Percentiles rank a stretch among this genome's conserved stretches.
These are phyloP conservation scores for Aphanomyces stellatus DNA, from an alignment of 352 stramenopile species.

Conservation along the genomic window DNA sequence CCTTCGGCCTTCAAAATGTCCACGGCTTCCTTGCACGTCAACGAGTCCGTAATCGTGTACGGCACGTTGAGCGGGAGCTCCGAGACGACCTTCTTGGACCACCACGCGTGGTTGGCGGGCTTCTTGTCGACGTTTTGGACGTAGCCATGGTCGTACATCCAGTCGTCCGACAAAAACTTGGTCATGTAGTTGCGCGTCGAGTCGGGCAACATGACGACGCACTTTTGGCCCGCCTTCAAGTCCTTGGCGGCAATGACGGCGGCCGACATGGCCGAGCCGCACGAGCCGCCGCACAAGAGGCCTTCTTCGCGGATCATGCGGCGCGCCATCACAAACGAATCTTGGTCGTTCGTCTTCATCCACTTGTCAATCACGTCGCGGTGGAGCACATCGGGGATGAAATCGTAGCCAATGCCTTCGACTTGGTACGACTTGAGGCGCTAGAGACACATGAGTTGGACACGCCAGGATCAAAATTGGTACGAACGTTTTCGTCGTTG, in stretches of 20 bases:
- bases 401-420: conserved; percentile 97
- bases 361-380: conserved; percentile 89
- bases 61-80: conserved; percentile 84
- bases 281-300: conserved; percentile 91
- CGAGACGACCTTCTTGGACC: conserved; percentile 88
- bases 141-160: conserved; percentile 86
- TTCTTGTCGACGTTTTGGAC: conserved; percentile 70
- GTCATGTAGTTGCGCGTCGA: conserved; percentile 98
- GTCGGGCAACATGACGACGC: conserved; percentile 93
- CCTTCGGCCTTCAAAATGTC: conserved; percentile 90
- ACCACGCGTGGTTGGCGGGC: conserved; percentile 86
- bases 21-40: conserved; percentile 91
- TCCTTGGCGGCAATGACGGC: conserved; percentile 82
- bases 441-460: background rate
- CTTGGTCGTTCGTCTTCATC: conserved; percentile 92
- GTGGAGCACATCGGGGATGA: conserved; percentile 94
- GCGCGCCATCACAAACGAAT: conserved; percentile 90
- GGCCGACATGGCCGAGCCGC: conserved; percentile 80
- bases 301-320: conserved; percentile 93
- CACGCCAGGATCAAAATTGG: background rate
- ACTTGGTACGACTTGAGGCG: conserved; percentile 89
- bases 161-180: conserved; percentile 95
- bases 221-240: conserved; percentile 84
- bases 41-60: conserved; percentile 86
- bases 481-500: conserved; percentile 81